Evolutionary conservation across 805 yeast species (phyloP), one percentile per base, ranked within the genome.

Genomic region (Starmerella tilneyi): DNA sequence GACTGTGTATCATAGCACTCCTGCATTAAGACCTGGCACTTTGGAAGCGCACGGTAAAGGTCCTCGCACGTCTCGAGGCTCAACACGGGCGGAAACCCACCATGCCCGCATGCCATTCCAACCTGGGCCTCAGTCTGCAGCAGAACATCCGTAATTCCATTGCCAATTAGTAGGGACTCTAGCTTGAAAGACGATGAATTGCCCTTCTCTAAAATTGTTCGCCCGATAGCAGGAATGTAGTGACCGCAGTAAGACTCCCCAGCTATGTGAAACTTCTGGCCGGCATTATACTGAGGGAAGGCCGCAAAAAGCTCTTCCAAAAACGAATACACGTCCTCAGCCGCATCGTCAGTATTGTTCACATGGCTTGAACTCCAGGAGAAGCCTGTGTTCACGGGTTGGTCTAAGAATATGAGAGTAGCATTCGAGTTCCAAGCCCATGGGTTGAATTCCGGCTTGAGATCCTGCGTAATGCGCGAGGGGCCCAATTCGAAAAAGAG

Each of bases 161-260:
- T 88, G 51, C 96, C 96, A 59, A 88, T 86, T 60, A 88, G 60
- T 17, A 86, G 79, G 2, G 94, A 82, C 9, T 83, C 67, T 55
- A 85, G 69, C 57, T 83, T 75, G 60, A 81, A 78, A 15, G 36
- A 21, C 20, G 72, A 65, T 46, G 75, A 67, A 55, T 68, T 73
- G 16, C 43, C 56, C 53, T 57, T 70, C 50, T 55, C 64, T 64
- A 66, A 50, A 45, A 75, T 73, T 51, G 73, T 75, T 31, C 71
- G 67, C 20, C 79, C 79, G 56, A 75, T 81, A 9, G 74, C 82
- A 16, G 97, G 97, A 52, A 86, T 82, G 65, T 88, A 86, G 63
- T 84, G 94, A 42, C 96, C 95, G 26, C 89, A 95, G 60, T 86
- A 85, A 7, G 94, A 81, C 62, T 85, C 96, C 54, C 95, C 96